These are phyloP conservation scores for Lavandula angustifolia DNA, from an alignment of 257 asterid genomes.

Conservation along the genomic window DNA sequence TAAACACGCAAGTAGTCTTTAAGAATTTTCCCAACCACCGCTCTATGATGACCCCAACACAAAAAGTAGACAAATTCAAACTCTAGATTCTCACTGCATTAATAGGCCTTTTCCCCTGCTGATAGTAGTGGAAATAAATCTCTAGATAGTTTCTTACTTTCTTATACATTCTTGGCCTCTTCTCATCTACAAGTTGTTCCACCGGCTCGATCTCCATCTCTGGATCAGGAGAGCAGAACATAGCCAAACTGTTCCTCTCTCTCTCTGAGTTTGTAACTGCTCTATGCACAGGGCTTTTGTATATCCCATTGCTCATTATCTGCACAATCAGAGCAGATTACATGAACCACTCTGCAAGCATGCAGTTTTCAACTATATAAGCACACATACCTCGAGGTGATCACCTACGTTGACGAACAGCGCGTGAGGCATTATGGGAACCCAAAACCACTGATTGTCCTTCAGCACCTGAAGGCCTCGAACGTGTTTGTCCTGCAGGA, in stretches of 20 bases:
- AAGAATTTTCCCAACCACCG: no score
- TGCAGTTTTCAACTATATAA: no score
- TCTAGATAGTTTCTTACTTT: slow-evolving; percentile 34
- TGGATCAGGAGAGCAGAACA: slow-evolving; percentile 49
- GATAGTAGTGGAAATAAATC: slow-evolving; percentile 44
- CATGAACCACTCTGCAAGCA: neutral
- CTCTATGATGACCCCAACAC: no score
- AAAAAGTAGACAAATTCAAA: no score
- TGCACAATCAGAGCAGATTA: slow-evolving; percentile 29
- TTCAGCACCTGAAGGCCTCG: slow-evolving; percentile 67
- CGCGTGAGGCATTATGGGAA: slow-evolving; percentile 51
- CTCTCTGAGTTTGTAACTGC: slow-evolving; percentile 49
- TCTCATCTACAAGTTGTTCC: slow-evolving; percentile 47
- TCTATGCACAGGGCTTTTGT: slow-evolving; percentile 66
- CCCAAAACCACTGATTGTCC: slow-evolving; percentile 57
- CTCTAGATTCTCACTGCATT: slow-evolving; percentile 52
- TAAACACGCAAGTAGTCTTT: no score
- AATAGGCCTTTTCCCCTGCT: slow-evolving; percentile 59
- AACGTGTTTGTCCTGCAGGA: slow-evolving; percentile 62
- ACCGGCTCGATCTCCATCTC: slow-evolving; percentile 56
- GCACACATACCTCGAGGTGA: slow-evolving; percentile 59
- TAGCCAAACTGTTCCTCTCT: slow-evolving; percentile 56
- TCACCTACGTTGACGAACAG: slow-evolving; percentile 62
- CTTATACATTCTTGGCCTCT: slow-evolving; percentile 46
- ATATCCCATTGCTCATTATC: slow-evolving; percentile 67